Conservation (phyloP, 441 rosid genomes). For the Erodium chrysanthum region DNA sequence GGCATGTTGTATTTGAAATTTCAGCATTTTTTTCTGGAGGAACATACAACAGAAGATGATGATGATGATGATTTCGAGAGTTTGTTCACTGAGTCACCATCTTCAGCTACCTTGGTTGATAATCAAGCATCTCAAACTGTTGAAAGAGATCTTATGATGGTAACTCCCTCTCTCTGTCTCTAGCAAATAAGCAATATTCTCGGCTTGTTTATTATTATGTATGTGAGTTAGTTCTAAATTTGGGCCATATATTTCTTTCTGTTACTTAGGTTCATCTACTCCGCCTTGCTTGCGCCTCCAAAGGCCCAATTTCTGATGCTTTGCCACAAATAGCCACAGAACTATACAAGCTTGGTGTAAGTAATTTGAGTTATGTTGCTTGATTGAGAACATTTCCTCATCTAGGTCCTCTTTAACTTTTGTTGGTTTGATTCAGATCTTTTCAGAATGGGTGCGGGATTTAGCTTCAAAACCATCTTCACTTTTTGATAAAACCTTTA, state of each 20-base stretch:
- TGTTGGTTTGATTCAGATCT: conserved; percentile 40
- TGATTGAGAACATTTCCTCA: conserved; percentile 11
- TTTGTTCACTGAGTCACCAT: conserved; percentile 37
- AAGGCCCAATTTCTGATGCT: conserved; percentile 55
- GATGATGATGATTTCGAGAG: conserved; percentile 29
- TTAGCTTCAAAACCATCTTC: conserved; percentile 68
- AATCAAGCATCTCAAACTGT: conserved; percentile 37
- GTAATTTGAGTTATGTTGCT: conserved; percentile 20
- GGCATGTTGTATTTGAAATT: not conserved
- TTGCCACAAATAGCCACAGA: conserved; percentile 64
- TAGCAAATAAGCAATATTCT: not conserved
- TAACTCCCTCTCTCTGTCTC: conserved; percentile 11
- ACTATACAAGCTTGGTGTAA: conserved; percentile 72
- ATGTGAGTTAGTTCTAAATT: conserved; percentile 13
- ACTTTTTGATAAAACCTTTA: conserved; percentile 57
- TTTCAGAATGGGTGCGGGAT: conserved; percentile 58
- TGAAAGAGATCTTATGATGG: conserved; percentile 76
- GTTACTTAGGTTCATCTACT: conserved; percentile 66
- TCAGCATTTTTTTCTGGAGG: conserved; percentile 31
- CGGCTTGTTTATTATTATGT: conserved; percentile 1
- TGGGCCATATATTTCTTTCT: conserved; percentile 9
- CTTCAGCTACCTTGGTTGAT: conserved; percentile 38
- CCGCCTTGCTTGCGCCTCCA: conserved; percentile 75
- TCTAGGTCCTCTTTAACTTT: conserved; percentile 18
- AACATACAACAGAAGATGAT: conserved; percentile 33